Evolutionary conservation across 805 yeast species (phyloP).

Genomic region (Middelhovenomyces tepae): DNA sequence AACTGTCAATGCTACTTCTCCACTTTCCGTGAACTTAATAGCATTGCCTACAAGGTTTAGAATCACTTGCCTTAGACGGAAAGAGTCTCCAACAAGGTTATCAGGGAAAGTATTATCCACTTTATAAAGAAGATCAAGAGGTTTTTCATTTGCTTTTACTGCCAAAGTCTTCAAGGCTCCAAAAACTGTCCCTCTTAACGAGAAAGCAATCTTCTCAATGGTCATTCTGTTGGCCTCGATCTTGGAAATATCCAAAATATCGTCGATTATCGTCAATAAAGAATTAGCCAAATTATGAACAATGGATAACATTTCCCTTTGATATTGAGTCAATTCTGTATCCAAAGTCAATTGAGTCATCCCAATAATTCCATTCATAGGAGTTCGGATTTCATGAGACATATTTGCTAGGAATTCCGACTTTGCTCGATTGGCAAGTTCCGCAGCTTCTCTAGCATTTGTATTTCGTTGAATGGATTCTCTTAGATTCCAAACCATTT

Average conservation of each 20-base stretch:
- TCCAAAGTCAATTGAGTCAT: slow-evolving; percentile 87
- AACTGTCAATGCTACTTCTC: slow-evolving; percentile 71
- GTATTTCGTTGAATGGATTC: slow-evolving; percentile 88
- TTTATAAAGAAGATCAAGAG: slow-evolving; percentile 67
- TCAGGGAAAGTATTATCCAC: slow-evolving; percentile 86
- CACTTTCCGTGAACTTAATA: slow-evolving; percentile 75
- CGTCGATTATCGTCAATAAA: slow-evolving; percentile 77
- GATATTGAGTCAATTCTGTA: slow-evolving; percentile 83
- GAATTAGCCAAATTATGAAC: slow-evolving; percentile 85
- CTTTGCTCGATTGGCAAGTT: slow-evolving; percentile 78
- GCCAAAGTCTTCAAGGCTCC: slow-evolving; percentile 86
- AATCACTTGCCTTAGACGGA: slow-evolving; percentile 79
- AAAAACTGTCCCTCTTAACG: slow-evolving; percentile 77
- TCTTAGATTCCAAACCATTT: slow-evolving; percentile 77
- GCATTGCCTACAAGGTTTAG: slow-evolving; percentile 85
- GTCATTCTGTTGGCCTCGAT: slow-evolving; percentile 93
- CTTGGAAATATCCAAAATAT: slow-evolving; percentile 83
- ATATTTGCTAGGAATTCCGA: slow-evolving; percentile 86
- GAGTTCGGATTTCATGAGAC: slow-evolving; percentile 84
- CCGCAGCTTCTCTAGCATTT: slow-evolving; percentile 92
- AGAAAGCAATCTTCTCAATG: slow-evolving; percentile 80
- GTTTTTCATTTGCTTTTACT: slow-evolving; percentile 82
- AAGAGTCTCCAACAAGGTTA: slow-evolving; percentile 78
- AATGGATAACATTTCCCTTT: slow-evolving; percentile 82
- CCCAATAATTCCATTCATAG: slow-evolving; percentile 88